Evolutionary conservation across 768 basidiomycete genomes (phyloP).

Genomic region (Termitomyces sp.): DNA sequence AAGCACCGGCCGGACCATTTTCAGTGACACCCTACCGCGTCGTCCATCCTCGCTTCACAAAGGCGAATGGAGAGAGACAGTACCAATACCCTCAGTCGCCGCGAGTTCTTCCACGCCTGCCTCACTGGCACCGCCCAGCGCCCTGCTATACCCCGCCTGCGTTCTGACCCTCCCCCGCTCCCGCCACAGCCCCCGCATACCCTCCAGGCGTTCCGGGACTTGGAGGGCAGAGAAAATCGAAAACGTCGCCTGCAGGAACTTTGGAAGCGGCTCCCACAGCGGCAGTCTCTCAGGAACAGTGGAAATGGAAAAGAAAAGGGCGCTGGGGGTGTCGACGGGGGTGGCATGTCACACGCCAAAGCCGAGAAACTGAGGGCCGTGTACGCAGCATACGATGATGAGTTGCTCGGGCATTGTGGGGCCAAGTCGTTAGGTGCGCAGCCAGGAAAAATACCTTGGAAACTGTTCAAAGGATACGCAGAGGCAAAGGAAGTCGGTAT

Average conservation of each 20-base stretch:
- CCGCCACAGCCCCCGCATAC: constrained; percentile 34
- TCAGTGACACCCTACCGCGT: constrained; percentile 6
- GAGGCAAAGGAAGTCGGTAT: constrained; percentile 77
- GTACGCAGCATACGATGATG: constrained; percentile 80
- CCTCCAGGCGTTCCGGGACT: constrained; percentile 56
- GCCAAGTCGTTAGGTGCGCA: constrained; percentile 33
- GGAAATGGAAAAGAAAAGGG: constrained; percentile 2
- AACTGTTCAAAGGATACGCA: constrained; percentile 69
- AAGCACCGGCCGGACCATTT: constrained; percentile 8
- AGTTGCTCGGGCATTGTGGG: constrained; percentile 57
- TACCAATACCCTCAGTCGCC: constrained; percentile 28
- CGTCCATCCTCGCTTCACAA: constrained; percentile 5
- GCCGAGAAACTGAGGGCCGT: constrained; percentile 60
- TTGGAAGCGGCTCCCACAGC: constrained; percentile 52
- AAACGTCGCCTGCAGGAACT: constrained; percentile 55
- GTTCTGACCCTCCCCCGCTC: constrained; percentile 44
- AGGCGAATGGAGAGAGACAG: constrained; percentile 16
- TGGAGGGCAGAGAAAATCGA: constrained; percentile 58
- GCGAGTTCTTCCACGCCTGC: constrained; percentile 48
- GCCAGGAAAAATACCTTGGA: constrained; percentile 55
- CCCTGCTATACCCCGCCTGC: constrained; percentile 52
- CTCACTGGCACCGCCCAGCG: constrained; percentile 48
- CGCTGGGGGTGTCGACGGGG: constrained; percentile 10
- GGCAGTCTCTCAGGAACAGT: constrained; percentile 9
- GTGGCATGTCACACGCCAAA: constrained; percentile 47